Conservation (phyloP, 305 asterid genomes). For the Vinca major region DNA sequence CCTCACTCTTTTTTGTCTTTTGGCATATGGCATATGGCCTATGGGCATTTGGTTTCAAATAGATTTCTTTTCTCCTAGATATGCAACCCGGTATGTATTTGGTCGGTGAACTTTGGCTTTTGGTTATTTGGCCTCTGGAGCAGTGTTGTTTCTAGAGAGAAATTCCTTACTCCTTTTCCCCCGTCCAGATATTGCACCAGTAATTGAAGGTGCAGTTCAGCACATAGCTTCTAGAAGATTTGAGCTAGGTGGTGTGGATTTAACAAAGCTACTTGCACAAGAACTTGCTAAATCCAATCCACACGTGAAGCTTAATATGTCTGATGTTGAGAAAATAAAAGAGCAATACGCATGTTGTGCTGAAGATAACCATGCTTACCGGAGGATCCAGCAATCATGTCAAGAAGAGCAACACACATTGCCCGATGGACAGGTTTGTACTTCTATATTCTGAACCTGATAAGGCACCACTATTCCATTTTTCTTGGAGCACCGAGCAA, state of each 20-base stretch:
- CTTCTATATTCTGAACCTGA: constrained; percentile 13
- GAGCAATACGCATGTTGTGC: constrained; percentile 83
- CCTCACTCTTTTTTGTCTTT: neutral
- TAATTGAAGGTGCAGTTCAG: constrained; percentile 97
- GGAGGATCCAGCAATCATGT: constrained; percentile 42
- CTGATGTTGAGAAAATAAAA: constrained; percentile 79
- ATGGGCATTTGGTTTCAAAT: neutral
- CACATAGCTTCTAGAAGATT: constrained; percentile 90
- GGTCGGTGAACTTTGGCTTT: neutral
- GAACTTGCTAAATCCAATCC: constrained; percentile 73
- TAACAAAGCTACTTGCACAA: constrained; percentile 58
- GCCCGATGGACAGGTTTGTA: constrained; percentile 90
- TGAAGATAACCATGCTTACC: constrained; percentile 58
- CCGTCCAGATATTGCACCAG: constrained; percentile 77
- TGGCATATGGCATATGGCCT: neutral
- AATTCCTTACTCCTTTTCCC: neutral
- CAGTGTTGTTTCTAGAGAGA: neutral
- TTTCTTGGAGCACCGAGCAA: constrained; percentile 11
- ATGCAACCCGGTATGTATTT: neutral
- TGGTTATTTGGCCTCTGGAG: neutral
- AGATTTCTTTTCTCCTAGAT: neutral
- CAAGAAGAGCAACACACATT: constrained; percentile 75
- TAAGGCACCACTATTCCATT: constrained; percentile 11
- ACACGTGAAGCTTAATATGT: constrained; percentile 39
- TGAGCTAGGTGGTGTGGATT: constrained; percentile 84